Base-by-base conservation (phyloP, 495 filamentous ascomycete genomes). In the Talaromyces wortmannii region DNA sequence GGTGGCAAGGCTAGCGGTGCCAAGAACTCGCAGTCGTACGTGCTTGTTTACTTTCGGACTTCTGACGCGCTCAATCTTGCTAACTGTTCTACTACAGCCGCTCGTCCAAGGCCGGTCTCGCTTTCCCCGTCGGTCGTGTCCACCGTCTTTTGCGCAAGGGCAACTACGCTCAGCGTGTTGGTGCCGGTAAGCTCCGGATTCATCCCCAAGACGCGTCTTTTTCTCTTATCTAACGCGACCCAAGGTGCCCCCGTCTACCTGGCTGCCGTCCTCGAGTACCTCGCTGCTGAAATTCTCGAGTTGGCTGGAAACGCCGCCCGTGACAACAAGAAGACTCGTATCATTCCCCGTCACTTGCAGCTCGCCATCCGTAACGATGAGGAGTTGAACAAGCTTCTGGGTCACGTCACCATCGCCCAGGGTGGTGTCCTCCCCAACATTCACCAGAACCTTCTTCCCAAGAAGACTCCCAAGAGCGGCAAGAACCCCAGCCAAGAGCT, bases 281-380 rank as follows among this genome's bases (percentile, higher is more conserved):
- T 98, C 55, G 92, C 94, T 58, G 94, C 94, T 58, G 94, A 98
- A 77, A 97, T 98, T 57, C 91, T 98, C 70, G 94, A 98, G 78
- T 80, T 98, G 77, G 94, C 94, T 71, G 94, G 94, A 66, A 98
- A 98, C 72, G 94, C 94, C 61, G 94, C 94, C 56, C 92, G 94
- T 70, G 94, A 98, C 78, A 97, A 97, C 88, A 98, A 98, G 90
- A 97, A 97, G 86, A 98, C 92, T 58, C 91, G 94, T 88, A 98
- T 98, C 81, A 98, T 97, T 62, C 94, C 94, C 60, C 92, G 94
- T 72, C 94, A 98, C 77, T 87, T 98, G 48, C 94, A 98, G 81
- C 92, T 98, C 66, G 94, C 94, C 74, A 98, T 98, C 80, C 88
- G 94, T 63, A 97, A 97, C 76, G 94, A 98, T 75, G 92, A 98